Evolutionary conservation across 306 rosid genomes (phyloP), one percentile per base, ranked within the genome.

Genomic region (Luffa acutangula): DNA sequence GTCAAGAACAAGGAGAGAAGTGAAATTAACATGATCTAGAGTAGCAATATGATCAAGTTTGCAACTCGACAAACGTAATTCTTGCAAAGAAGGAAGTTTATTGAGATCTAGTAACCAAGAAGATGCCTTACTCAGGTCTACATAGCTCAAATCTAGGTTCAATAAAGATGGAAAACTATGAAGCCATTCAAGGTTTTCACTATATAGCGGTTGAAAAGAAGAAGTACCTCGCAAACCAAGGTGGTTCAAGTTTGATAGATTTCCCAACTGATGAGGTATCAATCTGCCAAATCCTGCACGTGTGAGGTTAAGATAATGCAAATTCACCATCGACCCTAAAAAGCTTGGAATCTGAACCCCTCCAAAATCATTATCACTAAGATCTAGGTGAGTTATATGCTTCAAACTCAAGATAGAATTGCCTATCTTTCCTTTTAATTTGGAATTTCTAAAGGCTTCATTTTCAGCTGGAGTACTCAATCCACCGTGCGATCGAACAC

Each of bases 211-310:
- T 4, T 4, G 0, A 5, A 8, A 13, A 14, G 0, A 17, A 13
- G 31, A 25, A 25, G 1, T 0, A 72, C 73, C 45, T 63, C 51
- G 6, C 6, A 83, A 18, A 21, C 8, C 34, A 25, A 80, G 81
- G 7, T 1, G 9, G 5, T 13, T 20, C 20, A 81, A 51, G 34
- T 10, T 54, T 0, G 87, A 78, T 42, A 81, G 85, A 49, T 78
- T 81, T 12, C 85, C 85, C 0, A 84, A 59, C 25, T 81, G 75
- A 21, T 54, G 49, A 9, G 82, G 85, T 2, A 78, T 64, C 9
- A 7, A 3, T 31, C 87, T 81, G 0, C 2, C 3, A 9, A 79
- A 75, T 1, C 42, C n/a, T 0, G 80, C 36, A 11, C 2, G 0
- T 6, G 69, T 7, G 13, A 78, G 78, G 53, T 54, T 7, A 34